Evolutionary conservation across 2,329 filamentous ascomycete genomes (phyloP).

Genomic region (Colletotrichum tropicale): DNA sequence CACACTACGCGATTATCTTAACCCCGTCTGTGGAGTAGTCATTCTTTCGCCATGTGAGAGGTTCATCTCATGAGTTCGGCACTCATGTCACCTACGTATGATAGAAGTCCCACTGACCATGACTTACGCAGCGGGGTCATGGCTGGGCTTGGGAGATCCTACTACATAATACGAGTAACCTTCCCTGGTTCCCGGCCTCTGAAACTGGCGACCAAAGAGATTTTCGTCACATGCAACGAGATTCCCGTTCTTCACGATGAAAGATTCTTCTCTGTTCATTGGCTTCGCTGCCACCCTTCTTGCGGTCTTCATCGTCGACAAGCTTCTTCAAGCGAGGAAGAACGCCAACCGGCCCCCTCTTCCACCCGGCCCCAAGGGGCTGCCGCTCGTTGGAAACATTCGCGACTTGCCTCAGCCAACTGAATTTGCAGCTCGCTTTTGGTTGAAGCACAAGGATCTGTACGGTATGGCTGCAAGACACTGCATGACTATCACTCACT

Average conservation of each 20-base stretch:
- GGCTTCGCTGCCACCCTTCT: not conserved
- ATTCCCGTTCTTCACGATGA: not conserved
- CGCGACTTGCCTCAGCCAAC: conserved; percentile 42
- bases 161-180: not conserved
- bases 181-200: not conserved
- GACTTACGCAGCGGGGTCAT: not conserved
- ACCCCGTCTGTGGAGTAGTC: not conserved
- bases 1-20: not conserved
- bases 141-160: not conserved
- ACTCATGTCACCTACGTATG: not conserved
- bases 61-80: not conserved
- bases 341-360: not conserved
- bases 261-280: not conserved
- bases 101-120: not conserved
- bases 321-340: not conserved
- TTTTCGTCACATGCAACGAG: not conserved
- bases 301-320: not conserved
- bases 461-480: conserved; percentile 20
- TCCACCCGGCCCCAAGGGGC: conserved; percentile 31
- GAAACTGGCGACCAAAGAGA: not conserved
- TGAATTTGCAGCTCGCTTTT: conserved; percentile 33
- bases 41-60: not conserved
- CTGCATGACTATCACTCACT: rapidly evolving
- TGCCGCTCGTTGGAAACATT: conserved; percentile 50
- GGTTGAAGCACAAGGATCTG: conserved; percentile 35